Conservation (phyloP, 495 filamentous ascomycete genomes). For the Pyrenopolyporus hunteri region DNA sequence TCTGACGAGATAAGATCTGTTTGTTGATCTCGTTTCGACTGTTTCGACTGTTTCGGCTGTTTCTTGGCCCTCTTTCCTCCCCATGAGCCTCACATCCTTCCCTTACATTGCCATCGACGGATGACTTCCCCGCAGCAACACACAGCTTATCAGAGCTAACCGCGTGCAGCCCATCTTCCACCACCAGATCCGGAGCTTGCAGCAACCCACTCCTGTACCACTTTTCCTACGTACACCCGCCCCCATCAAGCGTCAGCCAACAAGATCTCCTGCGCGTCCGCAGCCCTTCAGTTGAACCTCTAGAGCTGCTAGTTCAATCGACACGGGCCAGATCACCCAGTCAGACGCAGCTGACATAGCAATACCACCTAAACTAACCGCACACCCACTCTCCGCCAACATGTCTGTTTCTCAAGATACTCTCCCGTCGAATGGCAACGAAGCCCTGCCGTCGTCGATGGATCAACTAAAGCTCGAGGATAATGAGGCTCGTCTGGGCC, state of each 20-base stretch:
- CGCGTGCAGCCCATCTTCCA: conserved; percentile 25
- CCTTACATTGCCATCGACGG: conserved; percentile 33
- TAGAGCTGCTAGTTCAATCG: conserved; percentile 21
- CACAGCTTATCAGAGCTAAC: conserved; percentile 44
- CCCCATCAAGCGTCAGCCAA: conserved; percentile 36
- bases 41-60: conserved; percentile 24
- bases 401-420: conserved; percentile 59
- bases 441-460: conserved; percentile 50
- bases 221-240: conserved; percentile 35
- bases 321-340: conserved; percentile 26
- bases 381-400: conserved; percentile 5
- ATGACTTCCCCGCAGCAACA: conserved; percentile 42
- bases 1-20: conserved; percentile 38
- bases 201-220: conserved; percentile 37
- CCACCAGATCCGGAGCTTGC: conserved; percentile 33
- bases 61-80: conserved; percentile 29
- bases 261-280: conserved; percentile 29
- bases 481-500: conserved; percentile 64
- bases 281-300: conserved; percentile 5
- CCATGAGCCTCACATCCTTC: conserved; percentile 34
- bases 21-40: conserved; percentile 28
- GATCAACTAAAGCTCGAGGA: conserved; percentile 55
- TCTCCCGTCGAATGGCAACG: conserved; percentile 46
- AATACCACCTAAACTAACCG: conserved; percentile 23
- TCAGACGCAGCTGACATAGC: conserved; percentile 26